phyloP scores from a whole-genome alignment of 768 basidiomycete genomes.

The Auriscalpium orientale region DNA sequence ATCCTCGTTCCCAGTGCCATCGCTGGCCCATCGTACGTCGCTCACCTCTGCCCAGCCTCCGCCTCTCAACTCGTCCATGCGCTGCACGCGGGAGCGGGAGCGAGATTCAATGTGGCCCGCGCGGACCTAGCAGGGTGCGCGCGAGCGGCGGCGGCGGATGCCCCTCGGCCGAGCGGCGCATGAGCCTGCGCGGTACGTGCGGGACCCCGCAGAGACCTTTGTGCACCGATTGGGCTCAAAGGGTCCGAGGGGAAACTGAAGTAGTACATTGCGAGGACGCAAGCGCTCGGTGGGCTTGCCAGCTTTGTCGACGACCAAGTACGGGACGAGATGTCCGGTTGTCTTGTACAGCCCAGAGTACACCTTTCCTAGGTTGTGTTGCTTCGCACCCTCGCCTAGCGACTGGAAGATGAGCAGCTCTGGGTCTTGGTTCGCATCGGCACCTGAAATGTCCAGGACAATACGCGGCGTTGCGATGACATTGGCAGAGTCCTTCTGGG shows the following conservation, averaged over 20 bases:
- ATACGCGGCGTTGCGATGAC: slow-evolving; percentile 94
- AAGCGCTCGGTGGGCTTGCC: slow-evolving; percentile 92
- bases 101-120: no score
- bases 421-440: slow-evolving; percentile 86
- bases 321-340: slow-evolving; percentile 92
- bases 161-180: no score
- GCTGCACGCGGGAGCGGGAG: no score
- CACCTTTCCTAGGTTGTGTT: slow-evolving; percentile 97
- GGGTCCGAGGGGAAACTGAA: slow-evolving; percentile 91
- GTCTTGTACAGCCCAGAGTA: slow-evolving; percentile 95
- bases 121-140: no score
- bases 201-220: no score
- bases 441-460: slow-evolving; percentile 92
- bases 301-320: slow-evolving; percentile 85
- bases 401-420: slow-evolving; percentile 93
- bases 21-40: no score
- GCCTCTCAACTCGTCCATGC: no score
- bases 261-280: slow-evolving; percentile 84
- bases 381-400: slow-evolving; percentile 89
- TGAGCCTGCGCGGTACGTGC: no score
- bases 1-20: no score
- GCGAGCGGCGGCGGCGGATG: no score
- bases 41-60: no score
- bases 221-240: no score
- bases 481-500: slow-evolving; percentile 95